Base-by-base conservation (phyloP, 768 basidiomycete species). In the Kwoniella sp. region DNA sequence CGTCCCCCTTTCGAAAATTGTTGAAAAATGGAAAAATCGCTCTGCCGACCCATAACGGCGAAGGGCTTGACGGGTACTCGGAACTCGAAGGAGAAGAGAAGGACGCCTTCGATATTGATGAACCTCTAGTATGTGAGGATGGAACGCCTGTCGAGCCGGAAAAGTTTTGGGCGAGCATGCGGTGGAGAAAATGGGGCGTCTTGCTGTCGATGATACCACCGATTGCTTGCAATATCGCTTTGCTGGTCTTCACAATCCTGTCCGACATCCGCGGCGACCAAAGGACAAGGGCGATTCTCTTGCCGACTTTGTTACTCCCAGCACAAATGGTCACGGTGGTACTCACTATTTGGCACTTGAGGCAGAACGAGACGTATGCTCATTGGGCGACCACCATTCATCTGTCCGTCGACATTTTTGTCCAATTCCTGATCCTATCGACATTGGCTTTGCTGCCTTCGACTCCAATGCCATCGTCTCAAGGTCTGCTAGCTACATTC, bases 351-450 rank as follows among this genome's bases (percentile, higher is more conserved):
- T 82, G 81, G 40, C 85, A 88, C 10, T 75, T 90, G 24, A 70
- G 77, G 37, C 82, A 83, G 44, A 82, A 85, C 59, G 78, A 82
- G 58, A 78, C 81, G 6, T 49, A 54, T 4, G 19, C 75, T 49
- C 70, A 85, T 55, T 83, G 83, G 55, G 81, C 83, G 19, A 83
- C 84, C 0, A 82, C 88, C 22, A 72, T 86, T 8, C 89, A 93
- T 76, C 79, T 94, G 7, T 84, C 86, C 29, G 50, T 58, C 37
- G 55, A 61, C 25, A 63, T 72, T 5, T 67, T 66, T 33, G 40
- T 62, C 24, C 73, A 74, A 58, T 74, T 74, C 59, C 33, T 74
- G 29, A 58, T 69, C 27, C 60, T 74, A 17, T 50, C 68, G 1
- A 36, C 71, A n/a, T 57, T 74, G 24, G 71, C 70, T 26, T 50